Evolutionary conservation across 2,329 filamentous ascomycete species (phyloP), one percentile per base, ranked within the genome.

Genomic region (Grosmannia serpens): DNA sequence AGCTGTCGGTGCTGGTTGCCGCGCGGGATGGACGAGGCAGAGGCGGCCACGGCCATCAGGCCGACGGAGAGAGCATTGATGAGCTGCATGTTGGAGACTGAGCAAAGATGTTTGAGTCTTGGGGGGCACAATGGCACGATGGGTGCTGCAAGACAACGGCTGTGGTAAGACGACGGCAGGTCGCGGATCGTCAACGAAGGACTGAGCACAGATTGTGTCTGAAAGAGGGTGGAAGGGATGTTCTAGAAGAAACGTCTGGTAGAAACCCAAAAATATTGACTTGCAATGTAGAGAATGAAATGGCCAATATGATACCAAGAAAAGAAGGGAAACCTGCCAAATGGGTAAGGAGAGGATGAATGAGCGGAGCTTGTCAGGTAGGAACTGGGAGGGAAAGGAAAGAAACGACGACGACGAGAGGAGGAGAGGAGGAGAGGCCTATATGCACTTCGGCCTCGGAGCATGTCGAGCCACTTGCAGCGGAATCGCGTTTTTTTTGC

Each of bases 41-140:
- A 65, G 57, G 72, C 69, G 55, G 74, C 66, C 63, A 71, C 71
- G 68, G 73, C 75, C 63, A 77, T 67, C 62, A 77, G 69, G 71
- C 73, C 74, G 63, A 78, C 64, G 64, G 68, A 62, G 56, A 76
- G 68, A 58, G 72, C 63, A 62, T 70, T 67, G 62, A 75, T 67
- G 62, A 75, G 68, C 73, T 78, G 78, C 78, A 81, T 81, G 59
- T 10, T 55, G 10, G 15, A 26, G 35, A 46, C 17, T 35, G 51
- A n/a, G n/a, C n/a, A n/a, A n/a, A n/a, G n/a, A n/a, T n/a, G n/a
- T n/a, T n/a, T n/a, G n/a, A n/a, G n/a, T n/a, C n/a, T 13, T 44
- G 63, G 64, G 63, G 64, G 61, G 60, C 53, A 51, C 38, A n/a
- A 24, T 33, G 10, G 10, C 33, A n/a, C 17, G 11, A 31, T 52